phyloP scores from a whole-genome alignment of 306 rosid genomes.

The Lathyrus tuberosus region DNA sequence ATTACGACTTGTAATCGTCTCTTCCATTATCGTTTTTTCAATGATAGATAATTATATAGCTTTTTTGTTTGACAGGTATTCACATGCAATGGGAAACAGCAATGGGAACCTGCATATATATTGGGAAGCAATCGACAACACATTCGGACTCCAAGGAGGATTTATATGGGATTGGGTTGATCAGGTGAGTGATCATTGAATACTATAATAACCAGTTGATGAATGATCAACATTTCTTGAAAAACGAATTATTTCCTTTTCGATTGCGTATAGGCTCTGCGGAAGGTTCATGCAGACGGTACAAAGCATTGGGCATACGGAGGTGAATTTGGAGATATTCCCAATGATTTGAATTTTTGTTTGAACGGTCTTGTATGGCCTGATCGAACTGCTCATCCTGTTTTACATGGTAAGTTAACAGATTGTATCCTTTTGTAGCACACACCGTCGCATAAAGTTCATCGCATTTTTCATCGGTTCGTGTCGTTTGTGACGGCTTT shows the following conservation, averaged over 20 bases:
- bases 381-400: conserved; percentile 96
- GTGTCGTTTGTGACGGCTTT: conserved; percentile 20
- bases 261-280: conserved; percentile 57
- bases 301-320: conserved; percentile 94
- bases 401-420: conserved; percentile 64
- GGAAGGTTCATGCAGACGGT: conserved; percentile 60
- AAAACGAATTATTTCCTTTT: conserved; percentile 12
- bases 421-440: conserved; percentile 4
- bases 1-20: conserved; percentile 28
- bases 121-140: conserved; percentile 95
- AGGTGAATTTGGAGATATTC: conserved; percentile 90
- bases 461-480: conserved; percentile 14
- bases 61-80: conserved; percentile 68
- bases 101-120: conserved; percentile 81
- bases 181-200: conserved; percentile 54
- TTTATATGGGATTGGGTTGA: conserved; percentile 99
- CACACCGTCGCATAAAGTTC: neutral
- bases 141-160: conserved; percentile 98
- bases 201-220: conserved; percentile 22
- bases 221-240: conserved; percentile 22
- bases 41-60: neutral
- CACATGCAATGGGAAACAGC: conserved; percentile 98
- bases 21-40: conserved; percentile 10
- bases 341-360: conserved; percentile 92
- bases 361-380: conserved; percentile 82